Evolutionary conservation across 2,329 filamentous ascomycete genomes (phyloP), one percentile per base, ranked within the genome.

Genomic region (Penicillium sp.): DNA sequence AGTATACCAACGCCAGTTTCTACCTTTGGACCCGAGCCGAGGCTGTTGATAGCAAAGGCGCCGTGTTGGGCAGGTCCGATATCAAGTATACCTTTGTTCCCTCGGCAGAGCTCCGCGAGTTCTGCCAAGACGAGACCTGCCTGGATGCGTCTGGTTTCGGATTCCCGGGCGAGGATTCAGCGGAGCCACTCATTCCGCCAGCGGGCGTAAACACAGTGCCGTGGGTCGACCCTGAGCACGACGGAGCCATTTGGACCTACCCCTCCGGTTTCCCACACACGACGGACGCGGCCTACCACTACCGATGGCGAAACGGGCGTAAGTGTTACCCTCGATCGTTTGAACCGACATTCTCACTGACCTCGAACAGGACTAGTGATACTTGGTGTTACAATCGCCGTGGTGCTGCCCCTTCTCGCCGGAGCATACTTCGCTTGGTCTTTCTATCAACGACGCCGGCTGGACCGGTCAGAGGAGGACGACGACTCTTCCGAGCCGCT

Each of bases 81-180:
- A 55, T 56, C 14, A 61, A 66, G 41, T 63, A 59, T 36, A 70
- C 66, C 1, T 72, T 70, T 32, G 64, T 62, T 7, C 69, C 69
- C 1, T 67, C 64, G 10, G 51, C 58, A 3, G 60, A 64, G 42
- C 57, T 71, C 38, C 60, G 60, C 28, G 55, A 59, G 6, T 64
- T 59, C 47, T 69, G 66, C 40, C 54, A 52, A 18, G 56, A 64
- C 10, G 55, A 57, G 4, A 57, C 44, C 26, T 69, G 66, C 31
- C 50, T 52, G 10, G 63, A 68, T 35, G 59, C 66, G 3, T 44
- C 42, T 1, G 53, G 52, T 14, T 68, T 58, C 40, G 66, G 66
- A 9, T 50, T 57, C 24, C 62, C 64, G 0, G 63, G 58, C 3
- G 65, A 68, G 24, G 50, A 54, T 16, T 51, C 43, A 4, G 54